Base-by-base conservation (phyloP, 2,329 filamentous ascomycete genomes). In the Grosmannia clavigera region DNA sequence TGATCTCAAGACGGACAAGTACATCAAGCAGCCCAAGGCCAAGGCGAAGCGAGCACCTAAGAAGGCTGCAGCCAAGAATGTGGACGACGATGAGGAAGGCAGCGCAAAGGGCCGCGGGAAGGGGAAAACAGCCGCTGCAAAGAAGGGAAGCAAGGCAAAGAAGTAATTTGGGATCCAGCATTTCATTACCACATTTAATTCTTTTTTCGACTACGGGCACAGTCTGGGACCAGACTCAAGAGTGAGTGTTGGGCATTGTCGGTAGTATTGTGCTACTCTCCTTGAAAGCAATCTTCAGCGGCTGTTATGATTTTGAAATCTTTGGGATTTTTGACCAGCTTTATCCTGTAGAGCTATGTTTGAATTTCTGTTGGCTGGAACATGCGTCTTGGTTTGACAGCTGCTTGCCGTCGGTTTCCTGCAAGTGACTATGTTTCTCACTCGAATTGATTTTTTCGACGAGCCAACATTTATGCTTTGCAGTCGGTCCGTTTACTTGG, bases 1-100 rank as follows among this genome's bases (percentile, higher is more conserved):
- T n/a, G 90, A 95, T 70, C 72, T 97, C 58, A 90, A 87, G 68
- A 95, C 92, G 70, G 94, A 99, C 74, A 97, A 96, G 73, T 96
- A 95, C 68, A 92, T 97, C 70, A 95, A 94, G 72, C 81, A 87
- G 69, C 90, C 92, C 14, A 96, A 96, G 78, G 84, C 82, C 64
- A 90, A 79, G 77, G 61, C 75, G 65, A 57, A 70, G 57, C 61
- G 60, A 14, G 64, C 61, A 31, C 51, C 73, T 5, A 83, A 83
- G 68, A 81, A 83, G 70, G 60, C 67, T 2, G 51, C 58, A 14
- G 58, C 56, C 10, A 57, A 58, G 16, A 79, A 80, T 7, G 75
- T 74, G 22, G 78, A 77, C 25, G 78, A 77, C 0, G 78, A 75
- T 12, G 76, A 78, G 73, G 38, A 74, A 65, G 78, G 84, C 82